Conservation (phyloP, 306 rosid genomes). For the Vicia sativa region DNA sequence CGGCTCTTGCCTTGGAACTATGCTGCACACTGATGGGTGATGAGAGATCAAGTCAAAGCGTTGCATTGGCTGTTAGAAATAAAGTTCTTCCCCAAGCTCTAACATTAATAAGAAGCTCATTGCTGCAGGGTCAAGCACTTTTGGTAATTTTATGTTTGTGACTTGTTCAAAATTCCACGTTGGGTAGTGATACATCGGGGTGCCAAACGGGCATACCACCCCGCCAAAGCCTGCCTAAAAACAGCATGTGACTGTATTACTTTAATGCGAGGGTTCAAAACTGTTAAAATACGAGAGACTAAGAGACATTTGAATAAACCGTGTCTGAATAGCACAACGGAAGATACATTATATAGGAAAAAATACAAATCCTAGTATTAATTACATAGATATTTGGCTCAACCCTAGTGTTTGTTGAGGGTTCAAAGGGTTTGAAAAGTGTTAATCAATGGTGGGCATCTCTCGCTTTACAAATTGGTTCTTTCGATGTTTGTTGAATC, state of each 20-base stretch:
- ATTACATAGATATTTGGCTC: too few species aligned
- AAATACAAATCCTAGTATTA: too few species aligned
- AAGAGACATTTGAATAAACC: too few species aligned
- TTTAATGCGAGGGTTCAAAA: too few species aligned
- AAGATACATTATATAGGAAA: too few species aligned
- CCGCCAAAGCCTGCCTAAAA: too few species aligned
- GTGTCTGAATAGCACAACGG: too few species aligned
- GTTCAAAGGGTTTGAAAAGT: not conserved
- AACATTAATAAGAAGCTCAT: slow-evolving; percentile 81
- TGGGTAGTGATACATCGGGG: not conserved
- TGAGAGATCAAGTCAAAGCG: slow-evolving; percentile 79
- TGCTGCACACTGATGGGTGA: slow-evolving; percentile 99
- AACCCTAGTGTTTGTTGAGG: not conserved
- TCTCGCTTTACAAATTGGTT: not conserved
- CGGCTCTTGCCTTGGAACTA: slow-evolving; percentile 96
- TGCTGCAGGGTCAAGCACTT: slow-evolving; percentile 98
- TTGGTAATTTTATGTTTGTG: slow-evolving; percentile 55
- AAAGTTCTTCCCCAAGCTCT: slow-evolving; percentile 99
- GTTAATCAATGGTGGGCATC: not conserved
- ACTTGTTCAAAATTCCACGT: not conserved
- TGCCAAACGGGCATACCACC: too few species aligned
- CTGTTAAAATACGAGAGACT: too few species aligned
- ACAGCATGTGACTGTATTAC: too few species aligned
- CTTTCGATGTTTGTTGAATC: not conserved
- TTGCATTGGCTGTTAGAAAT: slow-evolving; percentile 93